These are phyloP conservation scores for Mortierella claussenii DNA, from an alignment of 192 early-diverging fungal species.

Conservation along the genomic window DNA sequence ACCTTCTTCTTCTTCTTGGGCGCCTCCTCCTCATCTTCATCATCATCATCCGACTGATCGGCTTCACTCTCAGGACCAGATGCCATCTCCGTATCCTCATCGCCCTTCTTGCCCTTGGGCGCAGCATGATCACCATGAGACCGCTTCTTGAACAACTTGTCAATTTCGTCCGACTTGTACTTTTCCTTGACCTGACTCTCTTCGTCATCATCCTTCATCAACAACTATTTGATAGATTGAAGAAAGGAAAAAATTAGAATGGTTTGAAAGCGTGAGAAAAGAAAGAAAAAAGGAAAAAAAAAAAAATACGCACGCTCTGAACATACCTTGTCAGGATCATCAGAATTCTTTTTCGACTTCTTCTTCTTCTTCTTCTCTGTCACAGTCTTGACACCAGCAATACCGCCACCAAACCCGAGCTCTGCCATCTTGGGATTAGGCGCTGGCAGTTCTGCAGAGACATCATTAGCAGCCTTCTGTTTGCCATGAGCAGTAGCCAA, in stretches of 20 bases:
- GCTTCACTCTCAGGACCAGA: constrained; percentile 35
- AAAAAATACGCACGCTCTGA: neutral
- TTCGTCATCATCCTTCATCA: constrained; percentile 50
- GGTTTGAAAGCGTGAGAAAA: too few species aligned
- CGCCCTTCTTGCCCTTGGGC: constrained; percentile 4
- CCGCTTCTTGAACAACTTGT: constrained; percentile 61
- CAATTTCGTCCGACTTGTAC: constrained; percentile 62
- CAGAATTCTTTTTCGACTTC: constrained; percentile 58
- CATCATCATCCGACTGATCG: constrained; percentile 8
- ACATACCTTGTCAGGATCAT: constrained; percentile 53
- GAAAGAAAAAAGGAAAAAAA: neutral
- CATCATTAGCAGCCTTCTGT: constrained; percentile 30
- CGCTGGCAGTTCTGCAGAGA: constrained; percentile 33
- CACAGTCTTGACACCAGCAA: constrained; percentile 48
- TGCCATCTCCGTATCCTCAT: constrained; percentile 19
- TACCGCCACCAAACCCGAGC: constrained; percentile 65
- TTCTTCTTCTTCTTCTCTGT: constrained; percentile 62
- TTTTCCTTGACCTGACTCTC: constrained; percentile 45
- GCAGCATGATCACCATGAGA: constrained; percentile 14
- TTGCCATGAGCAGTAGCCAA: constrained; percentile 37
- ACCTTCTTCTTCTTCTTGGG: constrained; percentile 59
- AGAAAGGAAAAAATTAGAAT: neutral
- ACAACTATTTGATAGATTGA: constrained; percentile 7
- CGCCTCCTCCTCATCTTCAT: constrained; percentile 51
- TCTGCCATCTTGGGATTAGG: constrained; percentile 62